These are phyloP conservation scores for Cystobasidiaceae sp. DNA, from an alignment of 1,284 basidiomycete genomes.

Conservation along the genomic window DNA sequence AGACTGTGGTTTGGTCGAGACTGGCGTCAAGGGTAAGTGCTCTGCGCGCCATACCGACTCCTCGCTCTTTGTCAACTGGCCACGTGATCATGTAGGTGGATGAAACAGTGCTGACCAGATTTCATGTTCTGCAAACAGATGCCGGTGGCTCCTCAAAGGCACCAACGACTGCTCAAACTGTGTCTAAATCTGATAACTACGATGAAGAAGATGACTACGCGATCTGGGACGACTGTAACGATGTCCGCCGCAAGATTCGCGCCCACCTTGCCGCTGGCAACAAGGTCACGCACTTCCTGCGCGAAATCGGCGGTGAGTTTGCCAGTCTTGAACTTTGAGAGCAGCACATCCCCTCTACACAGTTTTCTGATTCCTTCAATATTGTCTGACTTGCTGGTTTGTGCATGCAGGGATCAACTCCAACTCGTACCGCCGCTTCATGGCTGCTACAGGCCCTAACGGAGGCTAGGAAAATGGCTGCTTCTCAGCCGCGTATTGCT, in stretches of 20 bases:
- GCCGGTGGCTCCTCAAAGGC: too few relatives aligned
- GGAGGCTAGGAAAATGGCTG: conserved; percentile 52
- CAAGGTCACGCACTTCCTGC: conserved; percentile 49
- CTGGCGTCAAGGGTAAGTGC: too few relatives aligned
- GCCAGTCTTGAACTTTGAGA: too few relatives aligned
- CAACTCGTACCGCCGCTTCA: conserved; percentile 54
- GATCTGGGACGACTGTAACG: conserved; percentile 53
- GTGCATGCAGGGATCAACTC: conserved; percentile 52
- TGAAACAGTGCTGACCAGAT: too few relatives aligned
- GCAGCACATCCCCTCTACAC: neutral
- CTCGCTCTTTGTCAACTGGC: too few relatives aligned
- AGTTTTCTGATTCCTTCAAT: neutral
- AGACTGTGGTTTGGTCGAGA: too few relatives aligned
- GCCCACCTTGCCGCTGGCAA: conserved; percentile 49
- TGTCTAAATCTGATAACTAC: too few relatives aligned
- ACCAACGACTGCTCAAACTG: too few relatives aligned
- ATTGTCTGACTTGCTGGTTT: conserved; percentile 52
- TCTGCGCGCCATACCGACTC: too few relatives aligned
- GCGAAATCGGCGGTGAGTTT: neutral
- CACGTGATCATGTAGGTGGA: too few relatives aligned
- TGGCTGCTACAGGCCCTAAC: conserved; percentile 51
- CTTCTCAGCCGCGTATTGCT: conserved; percentile 51
- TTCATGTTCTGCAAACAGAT: too few relatives aligned
- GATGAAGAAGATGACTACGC: too few relatives aligned
- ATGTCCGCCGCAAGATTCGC: conserved; percentile 53